These are phyloP conservation scores for Scheffersomyces ergatensis DNA, from an alignment of 805 yeast genomes.

Conservation along the genomic window DNA sequence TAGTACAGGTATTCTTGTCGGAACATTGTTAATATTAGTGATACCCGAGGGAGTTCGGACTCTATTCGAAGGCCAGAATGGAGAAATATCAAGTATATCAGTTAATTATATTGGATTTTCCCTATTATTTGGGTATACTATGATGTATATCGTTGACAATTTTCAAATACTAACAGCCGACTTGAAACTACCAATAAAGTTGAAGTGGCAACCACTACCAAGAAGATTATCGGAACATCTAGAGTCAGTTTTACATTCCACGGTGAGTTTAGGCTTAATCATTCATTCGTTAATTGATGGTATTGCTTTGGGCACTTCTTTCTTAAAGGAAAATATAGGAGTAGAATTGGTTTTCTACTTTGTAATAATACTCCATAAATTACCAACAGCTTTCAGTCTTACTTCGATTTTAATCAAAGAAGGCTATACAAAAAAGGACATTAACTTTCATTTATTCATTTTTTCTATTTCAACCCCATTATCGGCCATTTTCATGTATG, in stretches of 20 bases:
- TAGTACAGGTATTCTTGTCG: conserved; percentile 59
- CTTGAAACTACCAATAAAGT: neutral
- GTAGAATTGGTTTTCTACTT: conserved; percentile 48
- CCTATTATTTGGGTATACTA: conserved; percentile 51
- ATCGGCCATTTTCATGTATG: conserved; percentile 53
- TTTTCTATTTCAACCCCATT: conserved; percentile 65
- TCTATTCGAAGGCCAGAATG: conserved; percentile 20
- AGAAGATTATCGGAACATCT: conserved; percentile 4
- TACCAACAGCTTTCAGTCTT: conserved; percentile 73
- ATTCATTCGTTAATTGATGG: conserved; percentile 75
- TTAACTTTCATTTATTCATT: conserved; percentile 45
- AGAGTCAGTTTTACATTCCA: conserved; percentile 32
- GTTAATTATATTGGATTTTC: conserved; percentile 42
- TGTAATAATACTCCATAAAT: conserved; percentile 66
- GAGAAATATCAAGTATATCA: conserved; percentile 14
- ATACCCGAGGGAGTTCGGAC: conserved; percentile 66
- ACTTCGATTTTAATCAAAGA: conserved; percentile 49
- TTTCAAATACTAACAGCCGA: conserved; percentile 8
- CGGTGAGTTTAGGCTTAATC: conserved; percentile 60
- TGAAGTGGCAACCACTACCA: neutral
- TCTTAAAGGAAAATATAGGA: conserved; percentile 32
- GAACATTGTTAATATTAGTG: conserved; percentile 57
- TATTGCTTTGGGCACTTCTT: conserved; percentile 64
- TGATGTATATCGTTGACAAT: conserved; percentile 52
- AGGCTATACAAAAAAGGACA: conserved; percentile 25